Percentiles rank a stretch among this genome's conserved stretches.
Conservation (phyloP, 164 flowering plant genomes). For the Vitis riparia region DNA sequence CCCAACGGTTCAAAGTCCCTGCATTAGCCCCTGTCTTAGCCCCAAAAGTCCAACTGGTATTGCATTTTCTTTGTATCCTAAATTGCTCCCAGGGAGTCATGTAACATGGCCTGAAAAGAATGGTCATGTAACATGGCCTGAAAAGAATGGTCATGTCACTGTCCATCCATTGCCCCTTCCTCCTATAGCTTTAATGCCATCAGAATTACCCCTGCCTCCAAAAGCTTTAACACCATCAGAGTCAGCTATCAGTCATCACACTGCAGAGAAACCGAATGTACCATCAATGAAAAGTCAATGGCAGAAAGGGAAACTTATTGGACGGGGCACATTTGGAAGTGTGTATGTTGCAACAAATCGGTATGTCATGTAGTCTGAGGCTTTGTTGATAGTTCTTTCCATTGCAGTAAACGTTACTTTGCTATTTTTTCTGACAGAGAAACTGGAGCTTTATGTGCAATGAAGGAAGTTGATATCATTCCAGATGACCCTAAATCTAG, state of each 20-base stretch:
- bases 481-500: slow-evolving; percentile 81
- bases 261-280: slow-evolving; percentile 23
- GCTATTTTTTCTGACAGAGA: slow-evolving; percentile 38
- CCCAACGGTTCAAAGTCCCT: slow-evolving; percentile 30
- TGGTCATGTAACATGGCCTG: slow-evolving; percentile 32
- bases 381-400: slow-evolving; percentile 5
- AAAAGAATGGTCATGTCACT: slow-evolving; percentile 29
- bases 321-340: slow-evolving; percentile 93
- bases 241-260: slow-evolving; percentile 29
- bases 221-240: slow-evolving; percentile 27
- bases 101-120: slow-evolving; percentile 32
- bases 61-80: slow-evolving; percentile 35
- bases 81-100: slow-evolving; percentile 23
- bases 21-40: slow-evolving; percentile 14
- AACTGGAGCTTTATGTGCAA: slow-evolving; percentile 89
- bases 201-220: slow-evolving; percentile 58
- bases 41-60: slow-evolving; percentile 26
- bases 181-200: slow-evolving; percentile 37
- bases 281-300: slow-evolving; percentile 47
- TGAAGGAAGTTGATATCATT: slow-evolving; percentile 84
- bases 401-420: neutral
- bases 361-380: slow-evolving; percentile 28
- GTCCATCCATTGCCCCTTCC: slow-evolving; percentile 85
- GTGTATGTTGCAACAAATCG: slow-evolving; percentile 77
- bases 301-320: slow-evolving; percentile 87